A percentile compares a stretch with the other conserved stretches of the same genome.
phyloP scores from a whole-genome alignment of 352 stramenopile genomes.

The Phytophthora palmivora region DNA sequence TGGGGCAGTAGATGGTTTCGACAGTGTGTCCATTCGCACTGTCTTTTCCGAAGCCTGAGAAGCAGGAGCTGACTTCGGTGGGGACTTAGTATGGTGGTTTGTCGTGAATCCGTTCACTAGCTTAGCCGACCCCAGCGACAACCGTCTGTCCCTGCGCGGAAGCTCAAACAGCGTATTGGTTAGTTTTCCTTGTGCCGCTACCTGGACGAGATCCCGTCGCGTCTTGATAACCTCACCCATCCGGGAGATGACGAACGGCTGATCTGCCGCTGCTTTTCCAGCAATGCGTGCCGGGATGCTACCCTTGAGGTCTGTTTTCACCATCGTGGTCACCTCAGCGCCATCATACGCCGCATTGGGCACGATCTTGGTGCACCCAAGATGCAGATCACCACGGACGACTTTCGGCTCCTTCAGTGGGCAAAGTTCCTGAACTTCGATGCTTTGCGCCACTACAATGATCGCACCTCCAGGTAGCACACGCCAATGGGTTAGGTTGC shows the following conservation, averaged over 20 bases:
- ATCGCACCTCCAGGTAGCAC: constrained; percentile 69
- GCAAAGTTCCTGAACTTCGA: constrained; percentile 61
- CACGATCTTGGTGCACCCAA: constrained; percentile 73
- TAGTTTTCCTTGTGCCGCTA: constrained; percentile 48
- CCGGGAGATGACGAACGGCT: constrained; percentile 68
- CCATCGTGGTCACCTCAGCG: constrained; percentile 68
- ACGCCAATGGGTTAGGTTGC: constrained; percentile 75
- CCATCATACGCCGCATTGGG: constrained; percentile 65
- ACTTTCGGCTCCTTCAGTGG: constrained; percentile 76
- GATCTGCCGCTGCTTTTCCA: constrained; percentile 66
- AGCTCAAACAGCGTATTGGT: constrained; percentile 57
- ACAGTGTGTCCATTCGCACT: constrained; percentile 4
- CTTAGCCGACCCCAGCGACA: constrained; percentile 24
- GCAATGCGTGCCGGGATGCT: constrained; percentile 71
- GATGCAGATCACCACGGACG: constrained; percentile 69
- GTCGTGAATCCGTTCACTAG: constrained; percentile 4
- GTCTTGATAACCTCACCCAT: constrained; percentile 67
- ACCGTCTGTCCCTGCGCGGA: constrained; percentile 11
- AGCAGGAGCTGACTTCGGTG: neutral
- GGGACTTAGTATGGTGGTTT: constrained; percentile 1
- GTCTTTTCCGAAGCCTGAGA: constrained; percentile 9
- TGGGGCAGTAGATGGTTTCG: neutral
- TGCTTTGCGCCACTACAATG: constrained; percentile 71
- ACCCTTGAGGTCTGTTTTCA: constrained; percentile 79
- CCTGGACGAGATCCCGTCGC: constrained; percentile 41